Percentiles rank a stretch among this genome's conserved stretches.
phyloP scores from a whole-genome alignment of 192 early-diverging fungal species.

The Thamnidium elegans region DNA sequence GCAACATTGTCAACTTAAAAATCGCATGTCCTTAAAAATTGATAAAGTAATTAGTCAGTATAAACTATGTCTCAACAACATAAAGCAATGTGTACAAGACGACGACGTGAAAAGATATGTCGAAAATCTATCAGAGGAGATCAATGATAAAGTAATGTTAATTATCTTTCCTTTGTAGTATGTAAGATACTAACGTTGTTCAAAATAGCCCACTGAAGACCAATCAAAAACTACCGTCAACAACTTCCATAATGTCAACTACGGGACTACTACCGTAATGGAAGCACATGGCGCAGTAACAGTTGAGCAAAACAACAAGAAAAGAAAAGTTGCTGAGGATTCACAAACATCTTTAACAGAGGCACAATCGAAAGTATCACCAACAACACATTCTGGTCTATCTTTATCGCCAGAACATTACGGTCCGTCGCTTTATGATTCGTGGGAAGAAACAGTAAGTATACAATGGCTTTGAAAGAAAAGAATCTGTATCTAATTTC shows the following conservation, averaged over 20 bases:
- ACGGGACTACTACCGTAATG: slow-evolving; percentile 6
- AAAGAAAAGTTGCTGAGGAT: slow-evolving; percentile 3
- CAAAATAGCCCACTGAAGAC: slow-evolving; percentile 9
- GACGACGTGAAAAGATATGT: slow-evolving; percentile 6
- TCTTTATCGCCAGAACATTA: slow-evolving; percentile 6
- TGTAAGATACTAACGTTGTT: slow-evolving; percentile 10
- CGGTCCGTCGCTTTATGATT: slow-evolving; percentile 6
- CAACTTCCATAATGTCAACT: slow-evolving; percentile 10
- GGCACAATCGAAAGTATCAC: slow-evolving; percentile 9
- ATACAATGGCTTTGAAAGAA: slow-evolving; percentile 10
- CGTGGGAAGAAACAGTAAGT: slow-evolving; percentile 8
- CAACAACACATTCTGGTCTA: slow-evolving; percentile 10
- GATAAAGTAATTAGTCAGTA: slow-evolving; percentile 10
- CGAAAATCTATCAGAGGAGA: slow-evolving; percentile 3
- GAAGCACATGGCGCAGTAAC: slow-evolving; percentile 7
- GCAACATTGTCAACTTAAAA: slow-evolving; percentile 7
- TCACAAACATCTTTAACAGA: slow-evolving; percentile 10
- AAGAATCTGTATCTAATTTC: slow-evolving; percentile 8
- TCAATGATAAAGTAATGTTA: slow-evolving; percentile 7
- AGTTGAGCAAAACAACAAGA: slow-evolving; percentile 8
- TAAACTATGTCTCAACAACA: slow-evolving; percentile 10
- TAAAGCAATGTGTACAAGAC: slow-evolving; percentile 10
- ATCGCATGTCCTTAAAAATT: slow-evolving; percentile 6
- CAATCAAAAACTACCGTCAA: slow-evolving; percentile 7
- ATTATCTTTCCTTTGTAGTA: slow-evolving; percentile 7